Evolutionary conservation across 352 stramenopile species (phyloP).

Genomic region (Thalassiosira exigua): DNA sequence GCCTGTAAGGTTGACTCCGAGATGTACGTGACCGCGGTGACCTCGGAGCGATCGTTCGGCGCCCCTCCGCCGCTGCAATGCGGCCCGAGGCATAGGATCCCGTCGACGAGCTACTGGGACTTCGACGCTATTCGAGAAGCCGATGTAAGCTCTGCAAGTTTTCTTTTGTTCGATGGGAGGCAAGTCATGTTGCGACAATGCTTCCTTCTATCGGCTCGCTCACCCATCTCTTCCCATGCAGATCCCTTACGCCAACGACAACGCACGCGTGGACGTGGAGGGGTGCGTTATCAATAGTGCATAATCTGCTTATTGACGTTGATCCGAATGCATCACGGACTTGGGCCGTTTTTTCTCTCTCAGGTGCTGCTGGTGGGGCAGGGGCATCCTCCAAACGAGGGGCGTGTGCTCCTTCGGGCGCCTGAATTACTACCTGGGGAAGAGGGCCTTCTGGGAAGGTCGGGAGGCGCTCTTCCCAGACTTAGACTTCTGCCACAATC

Average conservation of each 20-base stretch:
- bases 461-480: conserved; percentile 9
- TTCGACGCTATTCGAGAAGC: background rate
- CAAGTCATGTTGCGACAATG: conserved; percentile 16
- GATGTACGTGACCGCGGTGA: background rate
- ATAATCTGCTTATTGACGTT: background rate
- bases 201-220: too few species aligned
- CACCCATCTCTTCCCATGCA: conserved; percentile 12
- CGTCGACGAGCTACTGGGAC: background rate
- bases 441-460: conserved; percentile 6
- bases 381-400: conserved; percentile 16
- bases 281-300: conserved; percentile 50
- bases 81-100: background rate
- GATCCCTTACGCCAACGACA: conserved; percentile 13
- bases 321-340: background rate
- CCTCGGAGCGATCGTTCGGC: background rate
- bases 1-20: background rate
- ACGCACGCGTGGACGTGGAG: conserved; percentile 31
- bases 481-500: conserved; percentile 51
- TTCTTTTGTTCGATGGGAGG: conserved; percentile 31
- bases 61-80: background rate
- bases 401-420: conserved; percentile 20
- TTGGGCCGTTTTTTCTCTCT: conserved; percentile 2
- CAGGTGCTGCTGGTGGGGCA: conserved; percentile 61
- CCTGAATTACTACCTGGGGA: conserved; percentile 52
- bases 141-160: conserved; percentile 10